Conservation (phyloP, 2,329 filamentous ascomycete species). For the Aspergillus fructus region DNA sequence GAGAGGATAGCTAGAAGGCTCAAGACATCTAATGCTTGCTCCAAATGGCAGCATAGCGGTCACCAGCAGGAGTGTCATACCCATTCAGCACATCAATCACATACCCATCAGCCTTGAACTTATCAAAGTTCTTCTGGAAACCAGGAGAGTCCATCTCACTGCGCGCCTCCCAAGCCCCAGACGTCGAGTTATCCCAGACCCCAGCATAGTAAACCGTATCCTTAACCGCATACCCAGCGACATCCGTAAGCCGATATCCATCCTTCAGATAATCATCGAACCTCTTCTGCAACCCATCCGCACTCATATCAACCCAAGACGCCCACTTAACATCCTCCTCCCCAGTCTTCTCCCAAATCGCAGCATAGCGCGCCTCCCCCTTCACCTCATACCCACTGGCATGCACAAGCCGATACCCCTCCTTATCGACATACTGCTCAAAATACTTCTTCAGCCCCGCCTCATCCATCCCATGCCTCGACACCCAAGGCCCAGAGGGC, state of each 20-base stretch:
- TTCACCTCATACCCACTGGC: constrained; percentile 14
- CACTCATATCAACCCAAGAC: constrained; percentile 1
- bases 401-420: constrained; percentile 13
- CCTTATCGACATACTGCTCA: background rate
- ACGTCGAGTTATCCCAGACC: constrained; percentile 15
- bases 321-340: constrained; percentile 3
- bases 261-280: constrained; percentile 13
- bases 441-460: constrained; percentile 8
- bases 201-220: constrained; percentile 11
- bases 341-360: constrained; percentile 14
- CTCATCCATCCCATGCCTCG: constrained; percentile 10
- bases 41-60: constrained; percentile 17
- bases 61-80: constrained; percentile 10
- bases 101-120: constrained; percentile 13
- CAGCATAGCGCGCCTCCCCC: constrained; percentile 12
- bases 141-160: constrained; percentile 11
- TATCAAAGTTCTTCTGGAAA: constrained; percentile 13
- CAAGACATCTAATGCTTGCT: background rate
- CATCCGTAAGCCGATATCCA: constrained; percentile 10
- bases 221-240: constrained; percentile 10
- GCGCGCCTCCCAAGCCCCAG: constrained; percentile 13
- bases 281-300: constrained; percentile 5
- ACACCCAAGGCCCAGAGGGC: constrained; percentile 5
- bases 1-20: too few species aligned
- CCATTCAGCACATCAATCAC: constrained; percentile 12